A percentile compares a stretch with the other conserved stretches of the same genome.
phyloP scores from a whole-genome alignment of 2,329 filamentous ascomycete species.

The Ophiostoma perfectum region DNA sequence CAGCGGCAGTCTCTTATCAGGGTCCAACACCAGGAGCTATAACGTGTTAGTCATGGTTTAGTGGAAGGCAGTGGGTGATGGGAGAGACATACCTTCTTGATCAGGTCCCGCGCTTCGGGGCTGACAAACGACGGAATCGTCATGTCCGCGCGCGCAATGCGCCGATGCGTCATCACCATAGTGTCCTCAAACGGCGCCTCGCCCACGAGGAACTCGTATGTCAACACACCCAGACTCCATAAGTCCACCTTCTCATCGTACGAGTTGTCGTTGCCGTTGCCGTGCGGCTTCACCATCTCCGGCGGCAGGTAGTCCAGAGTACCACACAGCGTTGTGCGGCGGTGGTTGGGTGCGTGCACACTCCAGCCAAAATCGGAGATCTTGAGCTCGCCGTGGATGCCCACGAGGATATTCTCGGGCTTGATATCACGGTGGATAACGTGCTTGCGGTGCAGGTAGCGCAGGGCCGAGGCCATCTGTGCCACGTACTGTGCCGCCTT shows the following conservation, averaged over 20 bases:
- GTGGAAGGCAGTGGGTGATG: neutral
- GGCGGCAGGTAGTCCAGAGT: conserved; percentile 96
- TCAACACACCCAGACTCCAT: conserved; percentile 92
- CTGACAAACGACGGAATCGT: conserved; percentile 86
- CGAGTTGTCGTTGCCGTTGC: conserved; percentile 67
- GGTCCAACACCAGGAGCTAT: conserved; percentile 82
- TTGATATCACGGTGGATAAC: conserved; percentile 98
- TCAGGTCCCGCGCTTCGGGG: conserved; percentile 82
- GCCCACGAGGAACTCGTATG: conserved; percentile 92
- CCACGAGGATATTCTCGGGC: conserved; percentile 93
- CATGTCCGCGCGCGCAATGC: conserved; percentile 88
- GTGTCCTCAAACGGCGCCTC: conserved; percentile 97
- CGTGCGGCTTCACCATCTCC: conserved; percentile 81
- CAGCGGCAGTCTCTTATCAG: conserved; percentile 84
- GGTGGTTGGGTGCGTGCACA: conserved; percentile 92
- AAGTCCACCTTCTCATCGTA: conserved; percentile 95
- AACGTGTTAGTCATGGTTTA: conserved; percentile 20
- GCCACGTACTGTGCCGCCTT: conserved; percentile 83
- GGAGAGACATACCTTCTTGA: conserved; percentile 65
- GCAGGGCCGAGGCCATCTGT: conserved; percentile 83
- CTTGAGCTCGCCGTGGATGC: conserved; percentile 96
- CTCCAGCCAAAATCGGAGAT: conserved; percentile 98
- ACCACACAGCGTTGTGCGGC: conserved; percentile 91
- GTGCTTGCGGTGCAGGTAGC: conserved; percentile 92
- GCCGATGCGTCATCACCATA: conserved; percentile 84